Conservation (phyloP, 176 grass and related monocot species). For the Chloris gayana region DNA sequence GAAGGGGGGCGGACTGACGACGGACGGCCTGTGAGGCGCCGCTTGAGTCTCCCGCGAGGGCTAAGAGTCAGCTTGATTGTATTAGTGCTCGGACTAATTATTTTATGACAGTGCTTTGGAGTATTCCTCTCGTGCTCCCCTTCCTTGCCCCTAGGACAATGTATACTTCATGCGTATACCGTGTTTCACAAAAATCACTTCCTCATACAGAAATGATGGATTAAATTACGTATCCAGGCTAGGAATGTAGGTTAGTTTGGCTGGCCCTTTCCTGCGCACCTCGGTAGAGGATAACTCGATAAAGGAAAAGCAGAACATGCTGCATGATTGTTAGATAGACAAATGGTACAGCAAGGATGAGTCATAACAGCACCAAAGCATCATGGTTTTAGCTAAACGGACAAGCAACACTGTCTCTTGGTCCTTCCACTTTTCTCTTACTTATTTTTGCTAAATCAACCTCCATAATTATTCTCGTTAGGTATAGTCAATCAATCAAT, state of each 20-base stretch:
- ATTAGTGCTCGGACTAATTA: too few species aligned
- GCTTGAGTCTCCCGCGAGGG: too few species aligned
- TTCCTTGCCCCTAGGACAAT: too few species aligned
- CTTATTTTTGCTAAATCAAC: neutral
- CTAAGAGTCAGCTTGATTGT: too few species aligned
- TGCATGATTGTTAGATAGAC: conserved; percentile 24
- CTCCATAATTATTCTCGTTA: neutral
- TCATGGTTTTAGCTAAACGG: conserved; percentile 23
- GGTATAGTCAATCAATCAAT: neutral
- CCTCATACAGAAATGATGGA: neutral
- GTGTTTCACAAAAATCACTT: neutral
- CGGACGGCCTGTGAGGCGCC: too few species aligned
- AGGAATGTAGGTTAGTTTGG: neutral
- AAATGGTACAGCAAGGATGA: conserved; percentile 12
- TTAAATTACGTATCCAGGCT: neutral
- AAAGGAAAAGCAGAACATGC: conserved; percentile 23
- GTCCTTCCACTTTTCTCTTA: neutral
- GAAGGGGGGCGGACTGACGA: too few species aligned
- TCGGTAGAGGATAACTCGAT: neutral
- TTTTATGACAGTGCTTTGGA: too few species aligned
- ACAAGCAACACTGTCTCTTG: conserved; percentile 24
- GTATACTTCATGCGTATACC: neutral
- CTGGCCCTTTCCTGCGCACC: neutral
- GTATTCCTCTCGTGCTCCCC: too few species aligned
- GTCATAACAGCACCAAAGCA: conserved; percentile 17